Percentiles rank a stretch among this genome's conserved stretches.
Conservation (phyloP, 257 asterid genomes). For the Schizonepeta tenuifolia region DNA sequence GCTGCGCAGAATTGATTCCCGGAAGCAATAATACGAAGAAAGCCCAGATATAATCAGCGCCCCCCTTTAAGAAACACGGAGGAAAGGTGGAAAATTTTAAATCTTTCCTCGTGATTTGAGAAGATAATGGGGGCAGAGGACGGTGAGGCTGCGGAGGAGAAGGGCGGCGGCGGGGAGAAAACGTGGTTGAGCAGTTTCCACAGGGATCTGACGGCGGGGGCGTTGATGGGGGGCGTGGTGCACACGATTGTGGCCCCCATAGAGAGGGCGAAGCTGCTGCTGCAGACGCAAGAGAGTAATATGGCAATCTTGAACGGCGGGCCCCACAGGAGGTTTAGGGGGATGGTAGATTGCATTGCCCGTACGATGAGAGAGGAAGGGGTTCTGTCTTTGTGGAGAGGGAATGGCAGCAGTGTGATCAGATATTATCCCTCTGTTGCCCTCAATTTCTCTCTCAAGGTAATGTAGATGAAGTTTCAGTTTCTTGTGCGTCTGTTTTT, state of each 20-base stretch:
- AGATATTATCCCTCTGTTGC: slow-evolving; percentile 98
- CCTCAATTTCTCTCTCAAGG: slow-evolving; percentile 98
- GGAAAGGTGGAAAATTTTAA: slow-evolving; percentile 18
- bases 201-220: slow-evolving; percentile 88
- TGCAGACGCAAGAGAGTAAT: slow-evolving; percentile 99
- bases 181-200: slow-evolving; percentile 65
- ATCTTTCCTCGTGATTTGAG: not conserved
- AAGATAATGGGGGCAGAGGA: slow-evolving; percentile 34
- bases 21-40: no score
- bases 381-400: slow-evolving; percentile 89
- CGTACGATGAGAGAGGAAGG: slow-evolving; percentile 90
- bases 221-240: slow-evolving; percentile 95
- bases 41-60: not conserved
- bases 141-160: slow-evolving; percentile 43
- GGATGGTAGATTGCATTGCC: slow-evolving; percentile 87
- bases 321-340: slow-evolving; percentile 82
- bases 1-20: no score
- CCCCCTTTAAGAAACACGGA: not conserved
- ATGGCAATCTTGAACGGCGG: slow-evolving; percentile 71
- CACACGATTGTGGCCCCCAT: slow-evolving; percentile 98
- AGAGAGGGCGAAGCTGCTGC: slow-evolving; percentile 90
- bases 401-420: slow-evolving; percentile 95
- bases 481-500: not conserved
- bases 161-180: slow-evolving; percentile 40
- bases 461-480: slow-evolving; percentile 8